phyloP scores from a whole-genome alignment of 2,329 filamentous ascomycete species.

The Daldinia sp. region DNA sequence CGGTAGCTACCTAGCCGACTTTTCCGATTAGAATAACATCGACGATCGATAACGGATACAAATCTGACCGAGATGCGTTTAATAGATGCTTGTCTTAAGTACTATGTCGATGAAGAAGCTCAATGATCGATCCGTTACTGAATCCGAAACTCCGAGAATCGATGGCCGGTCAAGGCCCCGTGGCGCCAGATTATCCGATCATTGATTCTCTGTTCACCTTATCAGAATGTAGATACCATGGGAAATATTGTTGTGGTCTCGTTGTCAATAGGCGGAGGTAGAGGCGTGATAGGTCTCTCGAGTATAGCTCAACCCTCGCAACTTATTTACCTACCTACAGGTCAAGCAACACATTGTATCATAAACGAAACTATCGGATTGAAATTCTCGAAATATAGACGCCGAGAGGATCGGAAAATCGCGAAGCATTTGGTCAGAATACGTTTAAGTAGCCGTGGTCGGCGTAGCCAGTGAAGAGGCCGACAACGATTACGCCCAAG shows the following conservation, averaged over 20 bases:
- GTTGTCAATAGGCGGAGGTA: background rate
- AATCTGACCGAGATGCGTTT: too few relatives aligned
- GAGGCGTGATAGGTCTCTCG: background rate
- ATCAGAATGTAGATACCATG: background rate
- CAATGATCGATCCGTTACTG: background rate
- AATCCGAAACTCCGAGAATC: background rate
- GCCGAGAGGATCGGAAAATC: background rate
- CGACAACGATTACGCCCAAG: too few relatives aligned
- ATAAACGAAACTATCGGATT: background rate
- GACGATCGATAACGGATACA: background rate
- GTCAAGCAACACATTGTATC: background rate
- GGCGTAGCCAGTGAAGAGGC: too few relatives aligned
- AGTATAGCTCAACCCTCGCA: background rate
- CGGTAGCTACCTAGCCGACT: background rate
- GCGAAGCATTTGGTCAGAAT: background rate
- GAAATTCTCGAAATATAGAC: background rate
- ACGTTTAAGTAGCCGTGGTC: background rate
- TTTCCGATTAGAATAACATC: background rate
- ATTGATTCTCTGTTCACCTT: background rate
- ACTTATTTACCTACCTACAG: background rate
- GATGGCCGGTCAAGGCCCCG: background rate
- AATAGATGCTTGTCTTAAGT: too few relatives aligned
- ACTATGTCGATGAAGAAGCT: background rate
- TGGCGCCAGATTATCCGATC: background rate
- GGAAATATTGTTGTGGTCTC: background rate